Conservation (phyloP, 2,329 filamentous ascomycete species). For the Calonectria multiphialidica region DNA sequence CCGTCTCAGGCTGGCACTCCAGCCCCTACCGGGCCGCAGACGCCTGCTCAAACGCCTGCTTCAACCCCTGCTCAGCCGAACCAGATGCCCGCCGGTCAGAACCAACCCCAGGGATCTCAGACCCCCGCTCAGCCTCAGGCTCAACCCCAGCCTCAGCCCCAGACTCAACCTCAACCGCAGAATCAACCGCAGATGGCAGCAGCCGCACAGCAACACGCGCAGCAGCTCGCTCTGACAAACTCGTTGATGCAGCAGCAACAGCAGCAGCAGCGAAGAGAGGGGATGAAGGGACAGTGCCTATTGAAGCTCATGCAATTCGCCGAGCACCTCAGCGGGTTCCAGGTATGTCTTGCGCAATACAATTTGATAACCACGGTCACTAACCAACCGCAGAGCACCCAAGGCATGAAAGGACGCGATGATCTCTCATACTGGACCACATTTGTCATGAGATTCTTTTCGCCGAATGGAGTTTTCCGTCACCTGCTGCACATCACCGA, state of each 20-base stretch:
- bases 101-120: slow-evolving; percentile 49
- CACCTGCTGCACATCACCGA: slow-evolving; percentile 73
- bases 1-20: slow-evolving; percentile 57
- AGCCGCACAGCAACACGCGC: slow-evolving; percentile 46
- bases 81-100: slow-evolving; percentile 47
- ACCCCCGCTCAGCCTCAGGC: slow-evolving; percentile 50
- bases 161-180: slow-evolving; percentile 49
- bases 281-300: slow-evolving; percentile 68
- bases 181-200: slow-evolving; percentile 36
- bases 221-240: slow-evolving; percentile 51
- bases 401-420: slow-evolving; percentile 71
- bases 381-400: slow-evolving; percentile 21
- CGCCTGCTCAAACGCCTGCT: slow-evolving; percentile 59
- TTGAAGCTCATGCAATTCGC: slow-evolving; percentile 73
- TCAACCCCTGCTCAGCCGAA: slow-evolving; percentile 52
- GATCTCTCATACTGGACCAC: slow-evolving; percentile 82
- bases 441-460: slow-evolving; percentile 88
- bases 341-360: slow-evolving; percentile 51
- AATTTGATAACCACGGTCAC: not conserved
- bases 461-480: slow-evolving; percentile 80
- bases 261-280: slow-evolving; percentile 60
- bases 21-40: slow-evolving; percentile 59
- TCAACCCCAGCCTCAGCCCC: slow-evolving; percentile 50
- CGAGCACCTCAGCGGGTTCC: slow-evolving; percentile 71
- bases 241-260: slow-evolving; percentile 52